phyloP scores from a whole-genome alignment of 2,329 filamentous ascomycete genomes.

The Talaromyces pinophilus region DNA sequence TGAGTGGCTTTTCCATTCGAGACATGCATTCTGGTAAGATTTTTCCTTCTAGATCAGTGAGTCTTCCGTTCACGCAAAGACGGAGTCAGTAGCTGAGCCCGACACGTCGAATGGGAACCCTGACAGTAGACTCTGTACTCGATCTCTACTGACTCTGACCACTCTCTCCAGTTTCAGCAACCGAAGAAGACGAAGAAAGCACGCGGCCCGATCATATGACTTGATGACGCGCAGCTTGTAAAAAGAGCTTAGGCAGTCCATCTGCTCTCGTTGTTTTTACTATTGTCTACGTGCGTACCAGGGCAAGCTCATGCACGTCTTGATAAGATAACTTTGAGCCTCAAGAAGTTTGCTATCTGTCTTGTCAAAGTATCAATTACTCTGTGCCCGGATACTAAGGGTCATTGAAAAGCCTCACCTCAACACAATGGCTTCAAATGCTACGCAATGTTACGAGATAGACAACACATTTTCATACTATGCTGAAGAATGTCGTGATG shows the following conservation, averaged over 20 bases:
- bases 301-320: neutral
- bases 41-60: neutral
- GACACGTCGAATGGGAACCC: conserved; percentile 11
- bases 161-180: neutral
- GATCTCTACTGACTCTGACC: conserved; percentile 1
- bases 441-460: conserved; percentile 33
- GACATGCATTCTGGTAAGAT: conserved; percentile 13
- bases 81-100: conserved; percentile 11
- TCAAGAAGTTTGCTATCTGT: neutral
- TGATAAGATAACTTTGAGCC: neutral
- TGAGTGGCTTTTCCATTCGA: neutral
- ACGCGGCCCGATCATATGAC: conserved; percentile 13
- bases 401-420: conserved; percentile 9
- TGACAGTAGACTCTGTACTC: neutral
- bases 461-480: conserved; percentile 40
- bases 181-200: neutral
- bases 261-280: neutral
- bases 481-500: conserved; percentile 39
- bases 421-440: conserved; percentile 27
- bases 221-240: conserved; percentile 17
- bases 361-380: conserved; percentile 4
- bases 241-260: conserved; percentile 11
- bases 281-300: neutral
- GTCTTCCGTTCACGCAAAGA: neutral
- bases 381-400: conserved; percentile 4